Evolutionary conservation across 352 stramenopile species (phyloP).

Genomic region (Phytophthora podocarpi): DNA sequence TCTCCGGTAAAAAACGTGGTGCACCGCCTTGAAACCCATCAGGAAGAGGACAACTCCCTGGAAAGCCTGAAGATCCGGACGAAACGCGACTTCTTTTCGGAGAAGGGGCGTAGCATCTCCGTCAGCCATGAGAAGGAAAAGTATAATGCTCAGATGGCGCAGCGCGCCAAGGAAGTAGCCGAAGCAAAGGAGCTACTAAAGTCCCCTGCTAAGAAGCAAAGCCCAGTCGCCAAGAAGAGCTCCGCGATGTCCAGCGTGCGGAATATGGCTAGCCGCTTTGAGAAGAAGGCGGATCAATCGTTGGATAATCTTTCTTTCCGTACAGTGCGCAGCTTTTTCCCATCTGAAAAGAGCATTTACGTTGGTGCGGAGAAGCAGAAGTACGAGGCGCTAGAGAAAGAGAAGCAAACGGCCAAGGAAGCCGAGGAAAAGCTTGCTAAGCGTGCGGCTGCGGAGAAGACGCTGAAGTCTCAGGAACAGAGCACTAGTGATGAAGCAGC

Average conservation of each 20-base stretch:
- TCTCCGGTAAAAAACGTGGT: slow-evolving; percentile 56
- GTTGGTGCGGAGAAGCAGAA: slow-evolving; percentile 58
- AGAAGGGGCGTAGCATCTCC: slow-evolving; percentile 40
- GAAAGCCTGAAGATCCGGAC: slow-evolving; percentile 58
- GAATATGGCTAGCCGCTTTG: slow-evolving; percentile 53
- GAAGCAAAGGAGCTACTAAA: slow-evolving; percentile 23
- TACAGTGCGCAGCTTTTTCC: slow-evolving; percentile 60
- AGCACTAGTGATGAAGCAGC: background rate
- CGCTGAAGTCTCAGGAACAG: slow-evolving; percentile 11
- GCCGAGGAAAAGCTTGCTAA: slow-evolving; percentile 30
- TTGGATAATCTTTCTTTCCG: slow-evolving; percentile 56
- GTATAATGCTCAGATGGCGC: slow-evolving; percentile 29
- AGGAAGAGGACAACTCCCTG: slow-evolving; percentile 47
- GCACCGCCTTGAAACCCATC: slow-evolving; percentile 58
- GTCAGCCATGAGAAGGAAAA: slow-evolving; percentile 44
- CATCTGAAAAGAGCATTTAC: slow-evolving; percentile 48
- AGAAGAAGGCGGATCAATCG: slow-evolving; percentile 51
- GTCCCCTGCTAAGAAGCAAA: slow-evolving; percentile 18
- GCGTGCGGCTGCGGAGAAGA: background rate
- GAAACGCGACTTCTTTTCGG: slow-evolving; percentile 61
- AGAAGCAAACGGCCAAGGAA: slow-evolving; percentile 38
- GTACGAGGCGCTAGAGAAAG: slow-evolving; percentile 56
- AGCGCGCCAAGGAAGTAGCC: slow-evolving; percentile 28
- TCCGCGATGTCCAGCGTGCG: slow-evolving; percentile 41
- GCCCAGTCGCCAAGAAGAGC: slow-evolving; percentile 13